These are phyloP conservation scores for Trichoderma brevicompactum DNA, from an alignment of 2,329 filamentous ascomycete species.

Conservation along the genomic window DNA sequence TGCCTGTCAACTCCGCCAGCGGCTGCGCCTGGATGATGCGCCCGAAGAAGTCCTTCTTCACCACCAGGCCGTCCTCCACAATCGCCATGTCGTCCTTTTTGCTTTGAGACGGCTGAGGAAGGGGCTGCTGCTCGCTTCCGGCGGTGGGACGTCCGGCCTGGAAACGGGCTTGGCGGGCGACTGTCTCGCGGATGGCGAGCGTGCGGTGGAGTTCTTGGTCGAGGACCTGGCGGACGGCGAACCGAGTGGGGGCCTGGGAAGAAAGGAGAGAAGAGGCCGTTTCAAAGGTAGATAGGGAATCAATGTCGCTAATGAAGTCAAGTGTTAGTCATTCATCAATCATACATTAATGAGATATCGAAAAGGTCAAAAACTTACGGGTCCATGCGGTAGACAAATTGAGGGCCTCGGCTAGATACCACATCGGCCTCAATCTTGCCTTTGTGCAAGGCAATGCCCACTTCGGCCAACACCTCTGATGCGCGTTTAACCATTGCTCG, in stretches of 20 bases:
- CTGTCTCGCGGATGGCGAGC: constrained; percentile 66
- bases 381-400: constrained; percentile 93
- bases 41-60: constrained; percentile 87
- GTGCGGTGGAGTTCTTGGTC: constrained; percentile 87
- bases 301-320: constrained; percentile 61
- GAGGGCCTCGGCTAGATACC: constrained; percentile 59
- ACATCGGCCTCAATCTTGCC: constrained; percentile 76
- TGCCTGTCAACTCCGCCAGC: constrained; percentile 49
- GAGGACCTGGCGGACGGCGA: constrained; percentile 88
- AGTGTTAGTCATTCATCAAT: neutral
- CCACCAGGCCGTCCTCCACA: constrained; percentile 31
- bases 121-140: neutral
- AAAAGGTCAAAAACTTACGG: constrained; percentile 63
- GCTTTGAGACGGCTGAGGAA: neutral
- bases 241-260: constrained; percentile 76
- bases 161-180: constrained; percentile 68
- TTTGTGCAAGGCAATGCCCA: constrained; percentile 80
- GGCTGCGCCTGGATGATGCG: constrained; percentile 60
- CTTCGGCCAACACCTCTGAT: constrained; percentile 79
- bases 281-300: constrained; percentile 75
- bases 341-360: too few relatives aligned
- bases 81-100: constrained; percentile 44
- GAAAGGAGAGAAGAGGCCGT: constrained; percentile 62
- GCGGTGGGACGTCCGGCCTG: constrained; percentile 51
- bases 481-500: constrained; percentile 79